Conservation (phyloP, 106 monocot species). For the Dendrobium catenatum region DNA sequence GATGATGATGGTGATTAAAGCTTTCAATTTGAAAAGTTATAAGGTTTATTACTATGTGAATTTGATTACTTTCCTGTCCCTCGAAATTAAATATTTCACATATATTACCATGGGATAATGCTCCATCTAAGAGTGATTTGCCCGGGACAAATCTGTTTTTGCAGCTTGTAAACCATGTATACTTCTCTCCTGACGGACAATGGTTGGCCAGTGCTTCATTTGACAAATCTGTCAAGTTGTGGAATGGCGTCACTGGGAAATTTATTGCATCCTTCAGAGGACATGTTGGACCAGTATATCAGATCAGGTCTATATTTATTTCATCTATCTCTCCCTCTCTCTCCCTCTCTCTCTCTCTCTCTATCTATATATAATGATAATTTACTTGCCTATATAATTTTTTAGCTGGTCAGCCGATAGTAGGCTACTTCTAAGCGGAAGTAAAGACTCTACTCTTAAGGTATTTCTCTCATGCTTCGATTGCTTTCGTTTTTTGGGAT, state of each 20-base stretch:
- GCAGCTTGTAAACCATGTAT: slow-evolving; percentile 97
- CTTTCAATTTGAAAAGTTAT: background rate
- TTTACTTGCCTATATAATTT: slow-evolving; percentile 1
- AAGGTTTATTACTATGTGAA: background rate
- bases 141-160: slow-evolving; percentile 12
- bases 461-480: slow-evolving; percentile 16
- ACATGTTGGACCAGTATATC: slow-evolving; percentile 93
- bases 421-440: slow-evolving; percentile 94
- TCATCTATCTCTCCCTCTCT: background rate
- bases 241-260: slow-evolving; percentile 87
- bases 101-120: background rate
- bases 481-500: background rate
- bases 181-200: slow-evolving; percentile 94
- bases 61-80: background rate
- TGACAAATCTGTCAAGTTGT: slow-evolving; percentile 97
- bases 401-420: slow-evolving; percentile 95
- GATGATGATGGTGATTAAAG: background rate
- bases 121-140: background rate
- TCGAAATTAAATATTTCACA: background rate
- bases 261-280: slow-evolving; percentile 84
- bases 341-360: background rate
- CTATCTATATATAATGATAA: background rate
- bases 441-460: slow-evolving; percentile 99
- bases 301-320: slow-evolving; percentile 57
- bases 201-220: slow-evolving; percentile 98